A percentile compares a stretch with the other conserved stretches of the same genome.
phyloP scores from a whole-genome alignment of 345 rosid species.

The Euphorbia tirucalli region DNA sequence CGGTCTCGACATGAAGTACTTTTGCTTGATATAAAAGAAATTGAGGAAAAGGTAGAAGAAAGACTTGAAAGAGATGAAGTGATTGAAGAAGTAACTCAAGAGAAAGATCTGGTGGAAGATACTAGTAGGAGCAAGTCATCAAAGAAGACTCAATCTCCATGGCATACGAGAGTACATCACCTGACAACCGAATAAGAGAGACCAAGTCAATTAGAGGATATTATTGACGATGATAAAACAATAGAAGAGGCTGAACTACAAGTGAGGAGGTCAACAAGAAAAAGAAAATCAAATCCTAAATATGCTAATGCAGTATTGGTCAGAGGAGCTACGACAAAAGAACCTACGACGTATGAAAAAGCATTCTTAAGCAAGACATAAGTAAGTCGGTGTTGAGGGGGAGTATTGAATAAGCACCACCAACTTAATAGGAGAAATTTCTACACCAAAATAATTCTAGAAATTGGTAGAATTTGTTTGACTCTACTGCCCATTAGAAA shows the following conservation, averaged over 20 bases:
- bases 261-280: background rate
- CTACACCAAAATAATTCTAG: too few species aligned
- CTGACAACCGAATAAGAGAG: background rate
- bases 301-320: background rate
- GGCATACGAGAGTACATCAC: background rate
- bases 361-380: background rate
- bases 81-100: background rate
- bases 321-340: background rate
- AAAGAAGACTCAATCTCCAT: background rate
- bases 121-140: background rate
- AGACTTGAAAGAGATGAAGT: background rate
- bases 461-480: too few species aligned
- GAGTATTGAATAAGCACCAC: too few species aligned
- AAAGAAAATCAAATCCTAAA: background rate
- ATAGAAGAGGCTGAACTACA: too few species aligned
- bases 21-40: background rate
- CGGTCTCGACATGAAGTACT: background rate
- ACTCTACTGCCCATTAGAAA: too few species aligned
- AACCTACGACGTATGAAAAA: background rate
- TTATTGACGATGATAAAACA: background rate
- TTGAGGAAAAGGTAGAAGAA: background rate
- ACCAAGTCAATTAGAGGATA: background rate
- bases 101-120: background rate
- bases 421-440: too few species aligned
- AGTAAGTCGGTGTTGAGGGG: too few species aligned